Conservation (phyloP, 2,329 filamentous ascomycete species). For the Gnomoniopsis smithogilvyi region DNA sequence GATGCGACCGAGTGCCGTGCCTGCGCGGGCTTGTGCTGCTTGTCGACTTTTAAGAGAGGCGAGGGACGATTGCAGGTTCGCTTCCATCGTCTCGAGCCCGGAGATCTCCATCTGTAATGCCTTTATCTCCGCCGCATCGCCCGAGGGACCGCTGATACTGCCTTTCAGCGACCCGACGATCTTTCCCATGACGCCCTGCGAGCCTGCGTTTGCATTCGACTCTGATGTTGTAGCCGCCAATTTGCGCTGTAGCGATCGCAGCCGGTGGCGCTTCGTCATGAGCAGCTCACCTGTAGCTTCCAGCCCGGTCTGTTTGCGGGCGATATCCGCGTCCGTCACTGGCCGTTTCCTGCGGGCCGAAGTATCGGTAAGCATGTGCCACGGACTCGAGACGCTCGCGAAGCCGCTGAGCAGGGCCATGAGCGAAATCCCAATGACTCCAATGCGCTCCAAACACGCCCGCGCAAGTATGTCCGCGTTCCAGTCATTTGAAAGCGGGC, state of each 20-base stretch:
- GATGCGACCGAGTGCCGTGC: slow-evolving; percentile 64
- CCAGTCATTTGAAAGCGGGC: slow-evolving; percentile 14
- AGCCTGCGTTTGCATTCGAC: slow-evolving; percentile 29
- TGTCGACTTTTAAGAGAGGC: slow-evolving; percentile 60
- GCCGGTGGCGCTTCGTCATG: slow-evolving; percentile 66
- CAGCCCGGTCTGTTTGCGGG: slow-evolving; percentile 74
- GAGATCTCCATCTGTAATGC: slow-evolving; percentile 70
- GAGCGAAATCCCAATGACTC: slow-evolving; percentile 78
- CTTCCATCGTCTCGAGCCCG: slow-evolving; percentile 77
- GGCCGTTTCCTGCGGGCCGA: slow-evolving; percentile 47
- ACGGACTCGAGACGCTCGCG: slow-evolving; percentile 81
- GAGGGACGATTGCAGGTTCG: slow-evolving; percentile 64
- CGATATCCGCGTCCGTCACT: slow-evolving; percentile 71
- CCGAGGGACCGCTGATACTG: slow-evolving; percentile 60
- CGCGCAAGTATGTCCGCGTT: slow-evolving; percentile 38
- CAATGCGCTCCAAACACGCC: slow-evolving; percentile 66
- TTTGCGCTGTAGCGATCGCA: slow-evolving; percentile 69
- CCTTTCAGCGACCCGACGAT: slow-evolving; percentile 58
- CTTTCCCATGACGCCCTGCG: slow-evolving; percentile 65
- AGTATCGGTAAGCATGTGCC: slow-evolving; percentile 74
- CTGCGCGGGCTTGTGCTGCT: slow-evolving; percentile 62
- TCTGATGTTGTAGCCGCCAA: slow-evolving; percentile 24
- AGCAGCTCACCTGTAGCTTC: slow-evolving; percentile 80
- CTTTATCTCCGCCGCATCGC: slow-evolving; percentile 57
- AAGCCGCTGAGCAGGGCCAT: slow-evolving; percentile 90